A percentile compares a stretch with the other conserved stretches of the same genome.
Evolutionary conservation across 768 basidiomycete genomes (phyloP).

Genomic region (Suillus plorans): DNA sequence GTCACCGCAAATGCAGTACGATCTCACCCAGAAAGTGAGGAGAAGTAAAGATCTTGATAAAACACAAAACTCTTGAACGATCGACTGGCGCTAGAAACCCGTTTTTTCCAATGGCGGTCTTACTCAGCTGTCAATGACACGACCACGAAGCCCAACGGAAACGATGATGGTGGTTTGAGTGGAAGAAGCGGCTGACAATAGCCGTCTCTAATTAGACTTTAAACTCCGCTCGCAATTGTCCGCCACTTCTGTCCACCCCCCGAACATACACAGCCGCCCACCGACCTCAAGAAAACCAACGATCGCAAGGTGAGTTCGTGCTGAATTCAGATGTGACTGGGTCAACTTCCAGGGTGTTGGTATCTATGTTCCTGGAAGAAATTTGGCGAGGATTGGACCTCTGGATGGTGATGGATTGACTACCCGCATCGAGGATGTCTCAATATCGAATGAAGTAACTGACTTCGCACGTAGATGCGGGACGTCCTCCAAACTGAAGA

Average conservation of each 20-base stretch:
- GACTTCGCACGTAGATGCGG: conserved; percentile 63
- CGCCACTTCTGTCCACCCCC: conserved; percentile 15
- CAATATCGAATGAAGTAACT: conserved; percentile 24
- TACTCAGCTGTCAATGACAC: conserved; percentile 49
- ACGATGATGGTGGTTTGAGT: conserved; percentile 48
- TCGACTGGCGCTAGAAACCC: conserved; percentile 27
- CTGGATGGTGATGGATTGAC: conserved; percentile 38
- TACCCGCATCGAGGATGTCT: conserved; percentile 29
- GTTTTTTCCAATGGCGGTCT: conserved; percentile 41
- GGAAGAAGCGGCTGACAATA: conserved; percentile 35
- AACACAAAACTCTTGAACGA: conserved; percentile 35
- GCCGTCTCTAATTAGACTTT: conserved; percentile 25
- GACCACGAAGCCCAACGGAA: conserved; percentile 34
- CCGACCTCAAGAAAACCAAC: conserved; percentile 26
- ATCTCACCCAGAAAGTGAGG: conserved; percentile 45
- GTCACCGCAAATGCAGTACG: conserved; percentile 4
- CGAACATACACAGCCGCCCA: conserved; percentile 11
- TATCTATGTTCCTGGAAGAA: conserved; percentile 1
- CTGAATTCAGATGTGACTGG: neutral
- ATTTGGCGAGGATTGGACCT: conserved; percentile 1
- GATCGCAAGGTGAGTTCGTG: conserved; percentile 28
- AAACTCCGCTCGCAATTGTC: conserved; percentile 36
- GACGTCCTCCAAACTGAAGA: conserved; percentile 94
- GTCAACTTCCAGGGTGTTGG: neutral
- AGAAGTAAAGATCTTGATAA: conserved; percentile 28